Evolutionary conservation across 352 stramenopile genomes (phyloP).

Genomic region (Phytophthora sp.): DNA sequence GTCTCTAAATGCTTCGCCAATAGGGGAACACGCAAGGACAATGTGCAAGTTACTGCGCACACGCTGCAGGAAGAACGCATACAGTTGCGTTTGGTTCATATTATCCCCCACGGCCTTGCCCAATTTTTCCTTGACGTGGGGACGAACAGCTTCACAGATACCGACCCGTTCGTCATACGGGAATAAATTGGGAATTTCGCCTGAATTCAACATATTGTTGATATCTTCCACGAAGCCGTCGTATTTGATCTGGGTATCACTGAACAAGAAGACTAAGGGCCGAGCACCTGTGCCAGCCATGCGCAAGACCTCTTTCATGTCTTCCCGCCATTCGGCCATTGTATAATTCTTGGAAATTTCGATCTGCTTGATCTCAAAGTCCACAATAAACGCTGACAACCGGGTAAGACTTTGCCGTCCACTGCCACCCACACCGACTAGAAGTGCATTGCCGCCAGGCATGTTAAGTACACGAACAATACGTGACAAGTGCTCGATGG

Average conservation of each 20-base stretch:
- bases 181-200: slow-evolving; percentile 96
- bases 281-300: slow-evolving; percentile 85
- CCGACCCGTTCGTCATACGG: slow-evolving; percentile 91
- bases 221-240: slow-evolving; percentile 97
- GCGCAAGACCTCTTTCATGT: slow-evolving; percentile 94
- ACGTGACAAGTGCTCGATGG: slow-evolving; percentile 94
- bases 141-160: slow-evolving; percentile 90
- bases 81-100: slow-evolving; percentile 92
- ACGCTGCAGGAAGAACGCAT: slow-evolving; percentile 93
- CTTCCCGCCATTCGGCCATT: slow-evolving; percentile 94
- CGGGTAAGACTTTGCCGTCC: slow-evolving; percentile 93
- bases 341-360: slow-evolving; percentile 96
- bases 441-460: slow-evolving; percentile 92
- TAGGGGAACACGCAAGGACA: slow-evolving; percentile 94
- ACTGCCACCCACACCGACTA: slow-evolving; percentile 94
- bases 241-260: slow-evolving; percentile 96
- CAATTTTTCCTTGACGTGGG: slow-evolving; percentile 92
- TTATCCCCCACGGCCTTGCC: slow-evolving; percentile 91
- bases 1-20: slow-evolving; percentile 94
- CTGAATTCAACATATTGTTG: slow-evolving; percentile 96
- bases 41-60: slow-evolving; percentile 94
- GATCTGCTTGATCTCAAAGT: slow-evolving; percentile 94
- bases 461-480: slow-evolving; percentile 95
- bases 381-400: slow-evolving; percentile 93
- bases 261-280: slow-evolving; percentile 94